Evolutionary conservation across 2,329 filamentous ascomycete species (phyloP).

Genomic region (Penicillium sclerotiorum): DNA sequence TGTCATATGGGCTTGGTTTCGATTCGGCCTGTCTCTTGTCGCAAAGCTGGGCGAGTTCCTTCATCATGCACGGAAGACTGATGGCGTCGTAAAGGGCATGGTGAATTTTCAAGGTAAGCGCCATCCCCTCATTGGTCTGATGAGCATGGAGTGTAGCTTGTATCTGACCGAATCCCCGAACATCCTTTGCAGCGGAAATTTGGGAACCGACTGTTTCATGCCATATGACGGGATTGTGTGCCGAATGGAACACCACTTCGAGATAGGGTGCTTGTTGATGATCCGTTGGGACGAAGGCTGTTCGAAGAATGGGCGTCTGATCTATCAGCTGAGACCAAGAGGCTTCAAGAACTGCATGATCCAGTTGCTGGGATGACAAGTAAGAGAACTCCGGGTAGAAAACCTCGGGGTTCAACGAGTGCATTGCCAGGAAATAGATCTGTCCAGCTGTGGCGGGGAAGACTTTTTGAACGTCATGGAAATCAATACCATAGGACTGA

Average conservation of each 20-base stretch:
- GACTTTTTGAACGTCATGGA: slow-evolving; percentile 55
- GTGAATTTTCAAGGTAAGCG: slow-evolving; percentile 65
- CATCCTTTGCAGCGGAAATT: slow-evolving; percentile 12
- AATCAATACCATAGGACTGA: slow-evolving; percentile 42
- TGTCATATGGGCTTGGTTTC: slow-evolving; percentile 28
- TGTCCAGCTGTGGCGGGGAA: slow-evolving; percentile 78
- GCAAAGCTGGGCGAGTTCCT: slow-evolving; percentile 53
- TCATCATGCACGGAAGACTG: slow-evolving; percentile 68
- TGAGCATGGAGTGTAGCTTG: slow-evolving; percentile 41
- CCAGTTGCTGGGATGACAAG: slow-evolving; percentile 47
- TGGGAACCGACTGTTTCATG: slow-evolving; percentile 18
- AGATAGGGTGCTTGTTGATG: slow-evolving; percentile 56
- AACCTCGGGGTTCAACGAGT: slow-evolving; percentile 64
- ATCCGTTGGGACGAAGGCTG: slow-evolving; percentile 61
- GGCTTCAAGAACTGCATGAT: slow-evolving; percentile 47
- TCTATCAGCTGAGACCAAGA: slow-evolving; percentile 66
- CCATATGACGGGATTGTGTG: slow-evolving; percentile 37
- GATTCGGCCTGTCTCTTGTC: slow-evolving; percentile 21
- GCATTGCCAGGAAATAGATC: slow-evolving; percentile 73
- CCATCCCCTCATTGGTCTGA: slow-evolving; percentile 33
- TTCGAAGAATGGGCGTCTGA: slow-evolving; percentile 68
- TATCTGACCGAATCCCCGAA: slow-evolving; percentile 19
- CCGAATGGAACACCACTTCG: slow-evolving; percentile 61
- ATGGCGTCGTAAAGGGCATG: slow-evolving; percentile 89
- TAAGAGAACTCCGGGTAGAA: slow-evolving; percentile 78